Evolutionary conservation across 768 basidiomycete species (phyloP).

Genomic region (Lenzites betulinus): DNA sequence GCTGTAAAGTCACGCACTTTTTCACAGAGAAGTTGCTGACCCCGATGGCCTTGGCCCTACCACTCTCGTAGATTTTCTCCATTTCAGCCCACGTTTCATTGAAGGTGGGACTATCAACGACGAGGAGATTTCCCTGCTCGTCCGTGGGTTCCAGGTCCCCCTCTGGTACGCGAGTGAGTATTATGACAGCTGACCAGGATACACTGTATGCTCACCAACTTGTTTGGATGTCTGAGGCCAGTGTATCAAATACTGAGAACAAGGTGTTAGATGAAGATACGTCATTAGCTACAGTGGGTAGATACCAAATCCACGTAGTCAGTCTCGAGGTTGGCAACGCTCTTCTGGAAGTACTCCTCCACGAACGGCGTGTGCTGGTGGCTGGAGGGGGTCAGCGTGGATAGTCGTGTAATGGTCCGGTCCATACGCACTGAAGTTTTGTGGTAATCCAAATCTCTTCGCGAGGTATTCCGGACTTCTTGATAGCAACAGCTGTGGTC

Average conservation of each 20-base stretch:
- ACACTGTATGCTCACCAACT: conserved; percentile 29
- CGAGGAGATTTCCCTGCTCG: conserved; percentile 34
- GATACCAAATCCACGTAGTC: conserved; percentile 36
- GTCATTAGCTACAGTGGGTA: not conserved
- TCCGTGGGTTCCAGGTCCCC: conserved; percentile 34
- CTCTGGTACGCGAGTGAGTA: conserved; percentile 18
- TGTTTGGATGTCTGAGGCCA: conserved; percentile 45
- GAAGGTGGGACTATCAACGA: conserved; percentile 30
- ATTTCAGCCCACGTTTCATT: conserved; percentile 52
- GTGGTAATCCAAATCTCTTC: conserved; percentile 69
- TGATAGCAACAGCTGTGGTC: conserved; percentile 28
- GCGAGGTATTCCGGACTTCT: conserved; percentile 59
- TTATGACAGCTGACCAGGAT: not conserved
- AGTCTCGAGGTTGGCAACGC: conserved; percentile 29
- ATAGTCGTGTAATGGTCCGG: not conserved
- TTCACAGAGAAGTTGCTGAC: conserved; percentile 64
- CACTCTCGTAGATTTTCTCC: conserved; percentile 49
- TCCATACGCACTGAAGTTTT: conserved; percentile 40
- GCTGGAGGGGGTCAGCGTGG: conserved; percentile 29
- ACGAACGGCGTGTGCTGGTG: conserved; percentile 37
- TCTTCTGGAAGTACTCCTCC: conserved; percentile 33
- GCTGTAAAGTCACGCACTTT: conserved; percentile 38
- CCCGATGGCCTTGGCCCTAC: conserved; percentile 53
- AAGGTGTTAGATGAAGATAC: not conserved
- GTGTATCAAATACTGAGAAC: conserved; percentile 49